phyloP scores from a whole-genome alignment of 331 rosid species.

The Malus hybrid region DNA sequence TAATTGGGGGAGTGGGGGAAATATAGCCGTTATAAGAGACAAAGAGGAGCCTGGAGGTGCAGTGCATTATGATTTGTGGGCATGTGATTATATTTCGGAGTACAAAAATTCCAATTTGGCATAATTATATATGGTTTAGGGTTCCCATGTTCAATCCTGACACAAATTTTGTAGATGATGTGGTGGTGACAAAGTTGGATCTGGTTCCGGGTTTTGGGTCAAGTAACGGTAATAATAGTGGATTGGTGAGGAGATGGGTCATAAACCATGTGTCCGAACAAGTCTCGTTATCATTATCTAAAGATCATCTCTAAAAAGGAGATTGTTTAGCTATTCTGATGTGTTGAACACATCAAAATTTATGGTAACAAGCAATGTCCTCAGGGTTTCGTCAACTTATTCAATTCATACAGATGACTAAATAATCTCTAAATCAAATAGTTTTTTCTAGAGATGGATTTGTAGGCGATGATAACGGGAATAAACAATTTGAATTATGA shows the following conservation, averaged over 20 bases:
- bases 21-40: conserved; percentile 62
- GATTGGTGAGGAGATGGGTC: not conserved
- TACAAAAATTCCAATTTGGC: not conserved
- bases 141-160: conserved; percentile 18
- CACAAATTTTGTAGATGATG: not conserved
- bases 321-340: too few relatives aligned
- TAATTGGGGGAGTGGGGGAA: conserved; percentile 16
- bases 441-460: too few relatives aligned
- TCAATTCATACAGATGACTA: too few relatives aligned
- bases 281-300: too few relatives aligned
- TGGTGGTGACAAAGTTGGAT: not conserved
- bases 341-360: too few relatives aligned
- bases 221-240: not conserved
- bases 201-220: not conserved
- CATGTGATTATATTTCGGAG: conserved; percentile 19
- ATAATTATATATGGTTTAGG: not conserved
- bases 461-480: too few relatives aligned
- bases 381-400: too few relatives aligned
- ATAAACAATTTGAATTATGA: too few relatives aligned
- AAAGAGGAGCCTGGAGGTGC: not conserved
- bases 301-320: too few relatives aligned
- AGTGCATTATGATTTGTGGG: not conserved
- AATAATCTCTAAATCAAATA: too few relatives aligned
- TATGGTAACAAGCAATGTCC: too few relatives aligned
- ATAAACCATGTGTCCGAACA: not conserved